These are phyloP conservation scores for Tylopilus intermedius DNA, from an alignment of 768 basidiomycete species.

Conservation along the genomic window DNA sequence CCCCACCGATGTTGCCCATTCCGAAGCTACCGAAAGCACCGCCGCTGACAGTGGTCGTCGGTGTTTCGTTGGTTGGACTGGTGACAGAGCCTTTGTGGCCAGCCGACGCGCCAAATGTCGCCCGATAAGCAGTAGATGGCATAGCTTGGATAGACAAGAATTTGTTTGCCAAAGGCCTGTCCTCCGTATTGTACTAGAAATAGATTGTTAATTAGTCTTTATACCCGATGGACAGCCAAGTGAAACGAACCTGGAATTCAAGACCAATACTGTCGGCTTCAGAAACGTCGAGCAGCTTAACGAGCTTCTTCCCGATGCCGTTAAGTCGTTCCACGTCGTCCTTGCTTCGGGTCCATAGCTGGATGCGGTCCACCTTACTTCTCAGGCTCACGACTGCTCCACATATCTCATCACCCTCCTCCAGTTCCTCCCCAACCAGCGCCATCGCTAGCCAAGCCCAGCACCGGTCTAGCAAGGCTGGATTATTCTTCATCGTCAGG, in stretches of 20 bases:
- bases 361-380: slow-evolving; percentile 84
- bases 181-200: slow-evolving; percentile 78
- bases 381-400: slow-evolving; percentile 84
- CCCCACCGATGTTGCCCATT: slow-evolving; percentile 37
- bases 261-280: slow-evolving; percentile 82
- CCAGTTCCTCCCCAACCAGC: slow-evolving; percentile 66
- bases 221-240: neutral
- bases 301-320: slow-evolving; percentile 74
- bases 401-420: slow-evolving; percentile 68
- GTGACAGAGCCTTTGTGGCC: slow-evolving; percentile 17
- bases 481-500: slow-evolving; percentile 84
- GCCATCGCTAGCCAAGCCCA: slow-evolving; percentile 93
- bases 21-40: slow-evolving; percentile 49
- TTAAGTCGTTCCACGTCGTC: slow-evolving; percentile 85
- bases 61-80: slow-evolving; percentile 25
- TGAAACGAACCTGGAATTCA: slow-evolving; percentile 73
- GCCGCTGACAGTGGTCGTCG: slow-evolving; percentile 26
- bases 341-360: slow-evolving; percentile 84
- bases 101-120: slow-evolving; percentile 49
- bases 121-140: slow-evolving; percentile 61
- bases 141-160: slow-evolving; percentile 75
- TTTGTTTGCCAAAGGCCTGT: slow-evolving; percentile 74
- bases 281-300: slow-evolving; percentile 77
- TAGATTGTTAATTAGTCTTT: neutral
- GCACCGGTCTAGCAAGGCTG: slow-evolving; percentile 73